Conservation (phyloP, 2,329 filamentous ascomycete species). For the Mycocentrospora acerina region DNA sequence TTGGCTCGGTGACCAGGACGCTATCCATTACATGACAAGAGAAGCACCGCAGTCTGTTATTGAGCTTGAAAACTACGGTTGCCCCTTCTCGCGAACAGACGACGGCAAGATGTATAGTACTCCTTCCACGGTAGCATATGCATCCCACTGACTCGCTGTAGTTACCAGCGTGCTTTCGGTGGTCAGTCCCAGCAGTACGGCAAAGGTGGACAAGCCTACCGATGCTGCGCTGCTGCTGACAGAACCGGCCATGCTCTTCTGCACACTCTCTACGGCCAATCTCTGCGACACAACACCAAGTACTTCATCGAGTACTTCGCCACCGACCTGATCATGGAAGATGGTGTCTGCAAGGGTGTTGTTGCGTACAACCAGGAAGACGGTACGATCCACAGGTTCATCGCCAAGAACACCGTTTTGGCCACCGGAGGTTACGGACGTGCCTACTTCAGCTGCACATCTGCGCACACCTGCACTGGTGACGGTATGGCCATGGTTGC, state of each 20-base stretch:
- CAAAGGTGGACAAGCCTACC: constrained; percentile 97
- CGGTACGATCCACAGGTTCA: constrained; percentile 94
- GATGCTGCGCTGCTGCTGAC: constrained; percentile 94
- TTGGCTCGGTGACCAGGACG: constrained; percentile 96
- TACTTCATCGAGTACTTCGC: constrained; percentile 99
- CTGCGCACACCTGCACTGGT: constrained; percentile 96
- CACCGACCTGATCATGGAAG: constrained; percentile 95
- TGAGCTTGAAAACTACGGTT: constrained; percentile 96
- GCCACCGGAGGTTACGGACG: constrained; percentile 97
- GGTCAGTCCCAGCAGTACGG: constrained; percentile 94
- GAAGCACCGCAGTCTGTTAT: constrained; percentile 90
- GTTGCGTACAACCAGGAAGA: constrained; percentile 99
- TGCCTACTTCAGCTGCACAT: constrained; percentile 98
- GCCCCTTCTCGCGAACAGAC: constrained; percentile 93
- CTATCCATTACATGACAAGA: constrained; percentile 97
- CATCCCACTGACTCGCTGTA: constrained; percentile 36
- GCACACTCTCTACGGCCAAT: constrained; percentile 98
- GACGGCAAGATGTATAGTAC: constrained; percentile 79
- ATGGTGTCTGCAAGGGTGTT: constrained; percentile 94
- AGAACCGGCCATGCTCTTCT: constrained; percentile 96
- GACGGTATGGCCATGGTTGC: constrained; percentile 99
- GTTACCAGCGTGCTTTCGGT: constrained; percentile 97
- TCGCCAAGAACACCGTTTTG: constrained; percentile 92
- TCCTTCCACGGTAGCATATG: constrained; percentile 12
- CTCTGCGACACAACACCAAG: constrained; percentile 95